A percentile compares a stretch with the other conserved stretches of the same genome.
Conservation (phyloP, 805 yeast genomes). For the Candida morakotiae region DNA sequence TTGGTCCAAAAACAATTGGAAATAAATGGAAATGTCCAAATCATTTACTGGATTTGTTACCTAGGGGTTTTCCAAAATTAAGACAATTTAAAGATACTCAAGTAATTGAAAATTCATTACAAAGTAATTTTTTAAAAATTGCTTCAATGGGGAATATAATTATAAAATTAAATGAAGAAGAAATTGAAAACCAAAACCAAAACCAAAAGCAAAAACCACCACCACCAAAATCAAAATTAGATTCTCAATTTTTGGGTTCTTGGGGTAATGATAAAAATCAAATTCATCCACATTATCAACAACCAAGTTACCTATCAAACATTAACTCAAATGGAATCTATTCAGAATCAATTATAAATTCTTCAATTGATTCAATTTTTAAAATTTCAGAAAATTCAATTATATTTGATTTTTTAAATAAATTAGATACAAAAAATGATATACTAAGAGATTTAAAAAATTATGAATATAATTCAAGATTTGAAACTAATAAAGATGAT, state of each 20-base stretch:
- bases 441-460: constrained; percentile 18
- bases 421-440: constrained; percentile 36
- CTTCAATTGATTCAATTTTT: constrained; percentile 45
- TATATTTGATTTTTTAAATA: constrained; percentile 62
- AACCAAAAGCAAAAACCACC: constrained; percentile 8
- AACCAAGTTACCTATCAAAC: constrained; percentile 26
- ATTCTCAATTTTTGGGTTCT: neutral
- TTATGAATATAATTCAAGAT: constrained; percentile 20
- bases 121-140: constrained; percentile 28
- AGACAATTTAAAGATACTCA: constrained; percentile 51
- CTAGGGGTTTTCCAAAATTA: constrained; percentile 28
- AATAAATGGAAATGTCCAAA: constrained; percentile 90
- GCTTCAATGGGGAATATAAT: constrained; percentile 26
- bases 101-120: constrained; percentile 49
- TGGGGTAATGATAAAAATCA: constrained; percentile 13
- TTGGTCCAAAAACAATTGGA: constrained; percentile 69
- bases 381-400: constrained; percentile 67
- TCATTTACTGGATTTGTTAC: constrained; percentile 57
- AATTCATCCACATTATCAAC: constrained; percentile 22
- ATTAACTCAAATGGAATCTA: constrained; percentile 14
- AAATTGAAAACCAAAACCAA: no score
- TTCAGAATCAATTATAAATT: constrained; percentile 12
- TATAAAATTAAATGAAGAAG: constrained; percentile 31
- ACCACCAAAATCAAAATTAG: neutral
- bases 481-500: constrained; percentile 15